These are phyloP conservation scores for Suillus weaverae DNA, from an alignment of 768 basidiomycete species.

Conservation along the genomic window DNA sequence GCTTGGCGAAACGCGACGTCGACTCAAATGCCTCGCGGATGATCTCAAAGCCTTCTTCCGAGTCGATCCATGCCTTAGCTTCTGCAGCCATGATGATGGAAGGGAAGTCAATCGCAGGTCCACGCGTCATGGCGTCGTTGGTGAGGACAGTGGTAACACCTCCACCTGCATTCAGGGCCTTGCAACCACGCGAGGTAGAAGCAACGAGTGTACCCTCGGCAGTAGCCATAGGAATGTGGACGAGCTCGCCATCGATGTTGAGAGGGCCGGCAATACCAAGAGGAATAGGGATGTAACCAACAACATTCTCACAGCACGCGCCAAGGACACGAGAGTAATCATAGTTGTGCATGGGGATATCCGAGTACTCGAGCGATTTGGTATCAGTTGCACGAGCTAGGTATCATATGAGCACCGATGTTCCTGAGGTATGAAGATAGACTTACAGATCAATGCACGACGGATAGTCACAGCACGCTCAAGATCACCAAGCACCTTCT, in stretches of 20 bases:
- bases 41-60: slow-evolving; percentile 70
- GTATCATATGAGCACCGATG: slow-evolving; percentile 8
- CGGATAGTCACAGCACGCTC: slow-evolving; percentile 87
- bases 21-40: slow-evolving; percentile 89
- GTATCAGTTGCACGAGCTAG: slow-evolving; percentile 83
- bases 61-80: slow-evolving; percentile 87
- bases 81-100: slow-evolving; percentile 74
- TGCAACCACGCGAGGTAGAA: slow-evolving; percentile 95
- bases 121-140: slow-evolving; percentile 95
- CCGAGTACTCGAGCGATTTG: slow-evolving; percentile 79
- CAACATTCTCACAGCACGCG: slow-evolving; percentile 98
- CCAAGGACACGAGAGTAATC: slow-evolving; percentile 94
- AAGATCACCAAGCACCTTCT: slow-evolving; percentile 89
- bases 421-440: not conserved
- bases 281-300: slow-evolving; percentile 95
- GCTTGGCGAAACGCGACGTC: slow-evolving; percentile 88
- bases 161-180: slow-evolving; percentile 94
- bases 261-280: slow-evolving; percentile 97
- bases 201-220: slow-evolving; percentile 99
- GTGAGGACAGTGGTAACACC: slow-evolving; percentile 94
- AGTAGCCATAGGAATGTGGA: slow-evolving; percentile 98
- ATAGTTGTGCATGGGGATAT: slow-evolving; percentile 81
- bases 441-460: slow-evolving; percentile 87
- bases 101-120: slow-evolving; percentile 97
- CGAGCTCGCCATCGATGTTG: slow-evolving; percentile 78